phyloP scores from a whole-genome alignment of 2,329 filamentous ascomycete species.

The Neoarthrinium moseri region DNA sequence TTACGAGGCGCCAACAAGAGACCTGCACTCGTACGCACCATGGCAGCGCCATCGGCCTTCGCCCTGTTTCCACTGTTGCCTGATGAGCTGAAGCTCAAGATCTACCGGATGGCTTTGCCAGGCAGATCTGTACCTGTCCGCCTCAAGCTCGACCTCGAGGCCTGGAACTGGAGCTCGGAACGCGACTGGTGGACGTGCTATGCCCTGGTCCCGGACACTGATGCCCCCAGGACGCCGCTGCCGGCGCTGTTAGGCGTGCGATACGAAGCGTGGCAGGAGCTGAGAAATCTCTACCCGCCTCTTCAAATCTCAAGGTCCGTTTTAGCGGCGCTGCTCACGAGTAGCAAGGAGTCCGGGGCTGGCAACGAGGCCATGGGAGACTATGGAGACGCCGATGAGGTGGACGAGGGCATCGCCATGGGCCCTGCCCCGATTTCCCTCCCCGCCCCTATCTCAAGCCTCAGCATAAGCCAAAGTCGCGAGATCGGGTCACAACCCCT shows the following conservation, averaged over 20 bases:
- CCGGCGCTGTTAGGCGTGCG: background rate
- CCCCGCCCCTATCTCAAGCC: too few relatives aligned
- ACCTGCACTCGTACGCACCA: too few relatives aligned
- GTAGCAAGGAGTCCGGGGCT: background rate
- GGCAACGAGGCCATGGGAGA: too few relatives aligned
- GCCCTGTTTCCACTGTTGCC: conserved; percentile 3
- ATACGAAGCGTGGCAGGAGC: conserved; percentile 7
- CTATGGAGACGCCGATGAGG: background rate
- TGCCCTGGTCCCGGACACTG: background rate
- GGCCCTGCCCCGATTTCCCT: too few relatives aligned
- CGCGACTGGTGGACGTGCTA: conserved; percentile 10
- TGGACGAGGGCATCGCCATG: background rate
- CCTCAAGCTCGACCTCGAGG: conserved; percentile 7
- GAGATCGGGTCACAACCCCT: too few relatives aligned
- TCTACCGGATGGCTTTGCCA: conserved; percentile 9
- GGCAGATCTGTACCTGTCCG: conserved; percentile 6
- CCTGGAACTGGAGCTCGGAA: conserved; percentile 7
- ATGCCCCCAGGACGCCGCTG: background rate
- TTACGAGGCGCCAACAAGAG: too few relatives aligned
- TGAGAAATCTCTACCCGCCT: background rate
- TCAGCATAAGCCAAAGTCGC: too few relatives aligned
- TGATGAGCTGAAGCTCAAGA: conserved; percentile 9
- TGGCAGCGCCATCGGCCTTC: background rate
- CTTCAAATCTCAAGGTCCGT: background rate
- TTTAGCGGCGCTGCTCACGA: background rate